Conservation (phyloP, 2,329 filamentous ascomycete species). For the Chrysoporthe cubensis region DNA sequence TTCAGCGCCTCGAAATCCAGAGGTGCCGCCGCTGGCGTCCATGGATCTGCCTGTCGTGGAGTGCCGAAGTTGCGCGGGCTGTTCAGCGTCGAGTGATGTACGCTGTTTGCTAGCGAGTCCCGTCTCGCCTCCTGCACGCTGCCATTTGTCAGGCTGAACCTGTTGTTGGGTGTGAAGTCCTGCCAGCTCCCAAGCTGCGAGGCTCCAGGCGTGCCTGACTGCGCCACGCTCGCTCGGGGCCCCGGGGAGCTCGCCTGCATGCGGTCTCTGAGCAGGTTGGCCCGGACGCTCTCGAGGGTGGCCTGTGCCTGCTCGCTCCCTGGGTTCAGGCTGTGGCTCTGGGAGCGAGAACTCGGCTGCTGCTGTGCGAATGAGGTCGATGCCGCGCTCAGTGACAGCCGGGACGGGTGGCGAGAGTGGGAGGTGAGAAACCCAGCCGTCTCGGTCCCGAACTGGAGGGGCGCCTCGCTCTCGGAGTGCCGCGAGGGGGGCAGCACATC, state of each 20-base stretch:
- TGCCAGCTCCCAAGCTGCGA: constrained; percentile 13
- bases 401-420: constrained; percentile 24
- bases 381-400: constrained; percentile 22
- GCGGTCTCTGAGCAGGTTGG: constrained; percentile 2
- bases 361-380: constrained; percentile 20
- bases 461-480: constrained; percentile 24
- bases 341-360: constrained; percentile 19
- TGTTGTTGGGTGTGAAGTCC: constrained; percentile 21
- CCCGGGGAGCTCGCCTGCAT: constrained; percentile 23
- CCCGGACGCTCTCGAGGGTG: constrained; percentile 16
- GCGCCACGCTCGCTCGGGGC: constrained; percentile 16
- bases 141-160: constrained; percentile 1
- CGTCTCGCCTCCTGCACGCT: constrained; percentile 21
- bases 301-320: constrained; percentile 17
- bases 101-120: constrained; percentile 24
- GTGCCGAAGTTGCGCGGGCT: constrained; percentile 18
- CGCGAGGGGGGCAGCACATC: constrained; percentile 22
- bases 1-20: constrained; percentile 16
- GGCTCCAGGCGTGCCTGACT: constrained; percentile 9
- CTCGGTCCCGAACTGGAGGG: constrained; percentile 15
- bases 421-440: constrained; percentile 15
- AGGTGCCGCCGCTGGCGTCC: constrained; percentile 9
- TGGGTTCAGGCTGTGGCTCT: constrained; percentile 26
- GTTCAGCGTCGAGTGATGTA: constrained; percentile 25
- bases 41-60: constrained; percentile 19